These are phyloP conservation scores for Nothomitra cinnamomea DNA, from an alignment of 2,329 filamentous ascomycete species.

Conservation along the genomic window DNA sequence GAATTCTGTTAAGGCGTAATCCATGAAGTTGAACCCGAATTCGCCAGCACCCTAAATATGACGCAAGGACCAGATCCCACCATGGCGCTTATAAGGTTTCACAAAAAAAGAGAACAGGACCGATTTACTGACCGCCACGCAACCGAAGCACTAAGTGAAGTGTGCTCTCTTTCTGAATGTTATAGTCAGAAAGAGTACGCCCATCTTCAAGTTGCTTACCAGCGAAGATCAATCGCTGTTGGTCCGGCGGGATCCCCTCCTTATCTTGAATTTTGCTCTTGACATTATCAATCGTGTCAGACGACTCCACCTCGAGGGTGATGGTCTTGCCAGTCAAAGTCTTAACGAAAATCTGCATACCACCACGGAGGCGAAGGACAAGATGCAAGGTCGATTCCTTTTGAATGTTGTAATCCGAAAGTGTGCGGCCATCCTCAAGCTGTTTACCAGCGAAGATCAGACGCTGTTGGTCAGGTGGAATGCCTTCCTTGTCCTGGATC, in stretches of 20 bases:
- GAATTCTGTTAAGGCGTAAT: not conserved
- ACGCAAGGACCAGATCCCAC: not conserved
- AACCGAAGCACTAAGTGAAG: slow-evolving; percentile 46
- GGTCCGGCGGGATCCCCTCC: slow-evolving; percentile 57
- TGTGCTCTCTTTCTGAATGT: slow-evolving; percentile 44
- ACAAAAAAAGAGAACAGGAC: not conserved
- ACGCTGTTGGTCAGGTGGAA: slow-evolving; percentile 87
- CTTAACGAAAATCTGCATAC: slow-evolving; percentile 77
- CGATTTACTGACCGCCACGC: slow-evolving; percentile 33
- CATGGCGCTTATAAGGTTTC: not conserved
- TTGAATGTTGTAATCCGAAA: slow-evolving; percentile 94
- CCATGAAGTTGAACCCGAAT: not conserved
- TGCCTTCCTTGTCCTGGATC: slow-evolving; percentile 69
- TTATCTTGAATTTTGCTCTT: slow-evolving; percentile 67
- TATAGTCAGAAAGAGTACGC: slow-evolving; percentile 35
- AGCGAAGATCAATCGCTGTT: slow-evolving; percentile 54
- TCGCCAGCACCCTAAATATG: not conserved
- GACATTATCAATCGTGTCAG: slow-evolving; percentile 54
- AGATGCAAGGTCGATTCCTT: slow-evolving; percentile 73
- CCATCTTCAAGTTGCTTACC: slow-evolving; percentile 45
- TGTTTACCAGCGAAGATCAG: slow-evolving; percentile 91
- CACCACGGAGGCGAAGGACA: slow-evolving; percentile 65
- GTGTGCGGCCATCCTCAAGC: slow-evolving; percentile 76
- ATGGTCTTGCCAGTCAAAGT: slow-evolving; percentile 61
- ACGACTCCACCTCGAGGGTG: slow-evolving; percentile 49